Evolutionary conservation across 306 rosid genomes (phyloP), one percentile per base, ranked within the genome.

Genomic region (Cicer cuneatum): DNA sequence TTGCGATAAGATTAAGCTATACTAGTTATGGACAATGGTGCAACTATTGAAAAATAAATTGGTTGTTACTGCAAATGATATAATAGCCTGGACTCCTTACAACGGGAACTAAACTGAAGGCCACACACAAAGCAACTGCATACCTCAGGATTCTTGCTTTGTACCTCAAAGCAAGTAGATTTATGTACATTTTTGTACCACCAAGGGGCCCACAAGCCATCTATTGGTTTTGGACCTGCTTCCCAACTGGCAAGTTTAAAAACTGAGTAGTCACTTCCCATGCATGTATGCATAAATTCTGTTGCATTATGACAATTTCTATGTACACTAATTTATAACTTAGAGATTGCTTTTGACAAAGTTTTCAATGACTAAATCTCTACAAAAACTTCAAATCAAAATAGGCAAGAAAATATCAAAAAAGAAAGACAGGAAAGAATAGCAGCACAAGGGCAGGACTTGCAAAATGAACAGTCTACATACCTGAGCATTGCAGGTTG

Each of bases 191-290:
- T 72, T 62, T 24, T 82, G 48, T 92, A 92, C 97, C 97, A 92
- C 96, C 93, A 92, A 63, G 96, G 92, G 59, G 89, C 91, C 97
- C 97, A 92, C 61, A 85, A 43, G 66, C 97, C 93, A 85, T 92
- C 96, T 69, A 89, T 40, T 72, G 89, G 83, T 81, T 89, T 92
- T 35, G 90, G 87, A 69, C 97, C 96, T 74, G 93, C 89, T 80
- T 88, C 90, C 97, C 96, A 89, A 72, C 97, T 92, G 87, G 71
- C 57, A 77, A n/a, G 38, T 60, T 83, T 10, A 15, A 58, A 53
- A 52, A 6, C 21, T 3, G n/a, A 75, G 56, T 60, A 43, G 64
- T 69, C 66, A 75, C 63, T 82, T 76, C 79, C 63, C 73, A 74
- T 70, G 59, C 15, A 48, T 33, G 66, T 49, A 41, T 24, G 61